These are phyloP conservation scores for Beauveria rudraprayagi DNA, from an alignment of 2,329 filamentous ascomycete species.

Conservation along the genomic window DNA sequence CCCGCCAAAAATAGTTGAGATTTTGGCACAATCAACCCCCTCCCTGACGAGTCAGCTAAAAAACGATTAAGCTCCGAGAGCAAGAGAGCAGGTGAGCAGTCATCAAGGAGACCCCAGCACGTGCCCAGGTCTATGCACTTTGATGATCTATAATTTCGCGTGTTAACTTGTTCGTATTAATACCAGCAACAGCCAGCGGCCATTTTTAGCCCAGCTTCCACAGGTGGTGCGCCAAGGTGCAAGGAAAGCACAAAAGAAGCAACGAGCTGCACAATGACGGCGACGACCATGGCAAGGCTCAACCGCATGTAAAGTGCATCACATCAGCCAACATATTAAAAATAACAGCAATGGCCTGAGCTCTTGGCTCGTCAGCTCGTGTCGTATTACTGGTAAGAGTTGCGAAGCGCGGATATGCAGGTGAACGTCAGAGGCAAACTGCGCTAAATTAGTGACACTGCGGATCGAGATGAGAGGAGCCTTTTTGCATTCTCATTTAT, in stretches of 20 bases:
- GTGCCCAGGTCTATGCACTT: too few species aligned
- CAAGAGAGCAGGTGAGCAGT: too few species aligned
- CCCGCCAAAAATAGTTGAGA: too few species aligned
- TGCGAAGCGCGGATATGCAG: background rate
- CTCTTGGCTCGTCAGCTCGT: too few species aligned
- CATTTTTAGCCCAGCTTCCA: background rate
- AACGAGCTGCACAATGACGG: background rate
- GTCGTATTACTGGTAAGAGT: too few species aligned
- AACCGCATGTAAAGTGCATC: background rate
- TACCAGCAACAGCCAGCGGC: too few species aligned
- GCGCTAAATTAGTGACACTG: slow-evolving; percentile 1
- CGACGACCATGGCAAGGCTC: background rate
- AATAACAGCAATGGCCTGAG: background rate
- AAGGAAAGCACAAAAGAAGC: background rate
- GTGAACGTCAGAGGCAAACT: background rate
- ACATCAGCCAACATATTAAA: background rate
- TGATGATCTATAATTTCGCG: too few species aligned
- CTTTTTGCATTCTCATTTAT: background rate
- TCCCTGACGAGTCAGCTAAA: background rate
- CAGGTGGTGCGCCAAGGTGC: background rate
- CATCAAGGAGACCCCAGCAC: too few species aligned
- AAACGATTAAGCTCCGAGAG: background rate
- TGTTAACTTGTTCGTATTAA: too few species aligned
- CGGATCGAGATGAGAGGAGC: background rate
- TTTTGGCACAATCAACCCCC: too few species aligned